Evolutionary conservation across 768 basidiomycete genomes (phyloP).

Genomic region (Chiua virens): DNA sequence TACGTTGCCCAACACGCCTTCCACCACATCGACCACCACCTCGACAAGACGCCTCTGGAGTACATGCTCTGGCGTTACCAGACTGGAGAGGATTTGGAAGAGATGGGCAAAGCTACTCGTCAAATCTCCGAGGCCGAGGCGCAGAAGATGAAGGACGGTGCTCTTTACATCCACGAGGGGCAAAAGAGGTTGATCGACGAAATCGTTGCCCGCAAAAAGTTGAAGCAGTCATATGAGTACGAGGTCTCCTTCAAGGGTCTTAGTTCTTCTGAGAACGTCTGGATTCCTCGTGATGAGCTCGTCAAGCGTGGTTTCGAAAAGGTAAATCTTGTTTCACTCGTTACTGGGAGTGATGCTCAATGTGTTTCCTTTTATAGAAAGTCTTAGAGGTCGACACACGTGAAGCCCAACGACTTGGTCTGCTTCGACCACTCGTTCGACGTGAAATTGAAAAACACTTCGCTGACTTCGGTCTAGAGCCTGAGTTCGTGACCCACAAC

Average conservation of each 20-base stretch:
- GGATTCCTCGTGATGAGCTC: conserved; percentile 95
- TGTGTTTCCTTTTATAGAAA: conserved; percentile 52
- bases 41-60: conserved; percentile 98
- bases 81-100: conserved; percentile 98
- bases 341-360: not conserved
- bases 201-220: conserved; percentile 88
- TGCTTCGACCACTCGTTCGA: conserved; percentile 94
- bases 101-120: conserved; percentile 89
- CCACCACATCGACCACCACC: conserved; percentile 98
- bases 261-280: conserved; percentile 97
- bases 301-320: conserved; percentile 99
- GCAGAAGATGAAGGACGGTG: conserved; percentile 97
- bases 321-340: conserved; percentile 34
- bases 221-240: conserved; percentile 99
- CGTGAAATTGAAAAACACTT: conserved; percentile 99
- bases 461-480: conserved; percentile 97
- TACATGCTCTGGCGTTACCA: conserved; percentile 99
- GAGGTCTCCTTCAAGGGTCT: conserved; percentile 95
- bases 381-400: conserved; percentile 96
- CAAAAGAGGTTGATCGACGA: conserved; percentile 96
- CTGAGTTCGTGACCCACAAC: conserved; percentile 99
- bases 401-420: conserved; percentile 94
- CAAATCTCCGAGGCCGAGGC: conserved; percentile 85
- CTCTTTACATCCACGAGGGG: conserved; percentile 82
- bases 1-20: conserved; percentile 99